Conservation (phyloP, 768 basidiomycete species). For the Lactifluus pinguis region DNA sequence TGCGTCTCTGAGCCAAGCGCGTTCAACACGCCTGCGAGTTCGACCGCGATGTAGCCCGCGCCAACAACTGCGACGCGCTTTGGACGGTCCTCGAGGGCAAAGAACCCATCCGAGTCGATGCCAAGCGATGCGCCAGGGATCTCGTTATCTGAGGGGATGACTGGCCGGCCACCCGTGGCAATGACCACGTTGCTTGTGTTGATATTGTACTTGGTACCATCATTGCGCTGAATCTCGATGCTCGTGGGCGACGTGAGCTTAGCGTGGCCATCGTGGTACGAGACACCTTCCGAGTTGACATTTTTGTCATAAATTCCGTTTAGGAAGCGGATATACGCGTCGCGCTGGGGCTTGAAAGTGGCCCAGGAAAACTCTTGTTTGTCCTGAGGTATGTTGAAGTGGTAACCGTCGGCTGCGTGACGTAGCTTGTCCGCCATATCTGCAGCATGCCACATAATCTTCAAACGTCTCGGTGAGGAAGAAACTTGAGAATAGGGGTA, state of each 20-base stretch:
- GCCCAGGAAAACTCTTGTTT: constrained; percentile 76
- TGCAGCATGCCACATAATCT: constrained; percentile 99
- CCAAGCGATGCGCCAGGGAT: constrained; percentile 90
- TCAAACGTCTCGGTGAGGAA: neutral
- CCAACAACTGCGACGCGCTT: constrained; percentile 91
- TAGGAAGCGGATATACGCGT: constrained; percentile 85
- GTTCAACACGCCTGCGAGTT: constrained; percentile 91
- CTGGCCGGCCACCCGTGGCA: constrained; percentile 82
- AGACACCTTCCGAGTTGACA: constrained; percentile 78
- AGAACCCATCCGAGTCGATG: constrained; percentile 94
- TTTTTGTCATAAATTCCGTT: constrained; percentile 92
- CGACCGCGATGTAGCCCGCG: constrained; percentile 97
- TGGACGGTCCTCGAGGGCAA: constrained; percentile 83
- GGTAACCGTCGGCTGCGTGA: constrained; percentile 65
- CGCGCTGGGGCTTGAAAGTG: constrained; percentile 85
- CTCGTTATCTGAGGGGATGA: constrained; percentile 61
- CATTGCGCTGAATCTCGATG: constrained; percentile 62
- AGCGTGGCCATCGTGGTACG: constrained; percentile 74
- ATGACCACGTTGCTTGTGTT: constrained; percentile 71
- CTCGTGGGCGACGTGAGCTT: constrained; percentile 58
- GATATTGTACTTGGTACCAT: constrained; percentile 63
- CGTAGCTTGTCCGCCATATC: constrained; percentile 80
- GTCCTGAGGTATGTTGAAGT: constrained; percentile 40
- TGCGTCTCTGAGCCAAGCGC: constrained; percentile 88
- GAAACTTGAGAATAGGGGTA: neutral